These are phyloP conservation scores for Neurospora sp. DNA, from an alignment of 495 filamentous ascomycete species.

Conservation along the genomic window DNA sequence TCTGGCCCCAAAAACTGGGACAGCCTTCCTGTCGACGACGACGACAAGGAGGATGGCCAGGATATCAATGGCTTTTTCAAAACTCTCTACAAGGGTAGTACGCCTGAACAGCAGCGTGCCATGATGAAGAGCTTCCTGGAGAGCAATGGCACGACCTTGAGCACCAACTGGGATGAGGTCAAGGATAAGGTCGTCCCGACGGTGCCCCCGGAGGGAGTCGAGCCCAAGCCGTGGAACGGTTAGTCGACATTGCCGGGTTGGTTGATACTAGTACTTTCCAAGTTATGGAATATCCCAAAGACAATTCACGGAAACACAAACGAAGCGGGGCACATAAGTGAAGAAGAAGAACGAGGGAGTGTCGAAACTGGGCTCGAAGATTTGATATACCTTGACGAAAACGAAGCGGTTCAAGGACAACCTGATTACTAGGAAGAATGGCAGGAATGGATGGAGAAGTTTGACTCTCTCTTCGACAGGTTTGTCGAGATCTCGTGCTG, in stretches of 20 bases:
- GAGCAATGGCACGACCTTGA: slow-evolving; percentile 86
- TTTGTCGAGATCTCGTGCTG: background rate
- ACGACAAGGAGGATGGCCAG: slow-evolving; percentile 52
- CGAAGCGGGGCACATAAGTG: background rate
- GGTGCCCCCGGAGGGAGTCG: slow-evolving; percentile 65
- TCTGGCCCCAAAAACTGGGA: slow-evolving; percentile 89
- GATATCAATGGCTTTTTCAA: slow-evolving; percentile 88
- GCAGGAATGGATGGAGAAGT: background rate
- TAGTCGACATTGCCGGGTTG: background rate
- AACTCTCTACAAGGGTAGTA: slow-evolving; percentile 70
- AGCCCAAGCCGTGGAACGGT: slow-evolving; percentile 55
- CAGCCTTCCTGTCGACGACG: slow-evolving; percentile 46
- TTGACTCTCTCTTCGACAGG: background rate
- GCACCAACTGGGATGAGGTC: slow-evolving; percentile 89
- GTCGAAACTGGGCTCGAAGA: background rate
- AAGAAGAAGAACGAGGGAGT: background rate
- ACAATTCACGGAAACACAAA: background rate
- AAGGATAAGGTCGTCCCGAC: slow-evolving; percentile 61
- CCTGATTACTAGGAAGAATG: background rate
- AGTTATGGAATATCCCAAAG: background rate
- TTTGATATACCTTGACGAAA: background rate
- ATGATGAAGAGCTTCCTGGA: slow-evolving; percentile 98
- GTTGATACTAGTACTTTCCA: background rate
- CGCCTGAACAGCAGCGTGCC: slow-evolving; percentile 71
- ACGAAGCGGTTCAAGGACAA: background rate